Evolutionary conservation across 192 early-diverging fungal species (phyloP).

Genomic region (Coemansia sp.): DNA sequence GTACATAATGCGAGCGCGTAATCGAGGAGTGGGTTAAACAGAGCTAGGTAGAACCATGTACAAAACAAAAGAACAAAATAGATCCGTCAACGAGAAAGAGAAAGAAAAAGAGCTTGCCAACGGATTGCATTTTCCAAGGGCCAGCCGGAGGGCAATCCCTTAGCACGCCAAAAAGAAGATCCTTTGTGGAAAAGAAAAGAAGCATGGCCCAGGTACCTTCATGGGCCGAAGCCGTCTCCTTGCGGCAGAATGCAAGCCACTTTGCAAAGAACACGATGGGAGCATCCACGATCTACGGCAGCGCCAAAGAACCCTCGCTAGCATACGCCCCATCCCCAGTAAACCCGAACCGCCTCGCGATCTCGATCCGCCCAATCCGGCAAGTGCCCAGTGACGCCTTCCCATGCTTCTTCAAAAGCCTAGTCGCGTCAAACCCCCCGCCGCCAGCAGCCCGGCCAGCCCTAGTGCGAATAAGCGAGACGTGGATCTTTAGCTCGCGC

Average conservation of each 20-base stretch:
- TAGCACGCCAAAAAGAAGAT: neutral
- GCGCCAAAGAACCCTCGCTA: slow-evolving; percentile 20
- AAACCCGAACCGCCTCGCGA: slow-evolving; percentile 32
- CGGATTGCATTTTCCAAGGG: neutral
- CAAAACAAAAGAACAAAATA: neutral
- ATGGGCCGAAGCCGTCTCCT: neutral
- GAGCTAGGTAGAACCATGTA: neutral
- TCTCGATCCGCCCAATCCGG: slow-evolving; percentile 36
- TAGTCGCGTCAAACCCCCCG: slow-evolving; percentile 18
- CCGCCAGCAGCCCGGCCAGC: neutral
- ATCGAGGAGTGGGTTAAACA: neutral
- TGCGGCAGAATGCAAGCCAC: neutral
- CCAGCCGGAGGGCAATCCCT: neutral
- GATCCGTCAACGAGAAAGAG: neutral
- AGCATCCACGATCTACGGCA: slow-evolving; percentile 16
- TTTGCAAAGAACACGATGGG: neutral
- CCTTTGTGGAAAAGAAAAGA: neutral
- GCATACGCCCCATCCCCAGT: slow-evolving; percentile 34
- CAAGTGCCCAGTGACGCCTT: slow-evolving; percentile 31
- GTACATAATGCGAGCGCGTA: slow-evolving; percentile 14
- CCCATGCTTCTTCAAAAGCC: slow-evolving; percentile 26
- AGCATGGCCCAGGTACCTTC: neutral
- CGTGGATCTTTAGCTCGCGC: slow-evolving; percentile 37
- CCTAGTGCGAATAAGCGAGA: slow-evolving; percentile 25
- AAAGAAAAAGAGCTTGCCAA: neutral